Conservation (phyloP, 2,329 filamentous ascomycete genomes). For the Cladophialophora exuberans region DNA sequence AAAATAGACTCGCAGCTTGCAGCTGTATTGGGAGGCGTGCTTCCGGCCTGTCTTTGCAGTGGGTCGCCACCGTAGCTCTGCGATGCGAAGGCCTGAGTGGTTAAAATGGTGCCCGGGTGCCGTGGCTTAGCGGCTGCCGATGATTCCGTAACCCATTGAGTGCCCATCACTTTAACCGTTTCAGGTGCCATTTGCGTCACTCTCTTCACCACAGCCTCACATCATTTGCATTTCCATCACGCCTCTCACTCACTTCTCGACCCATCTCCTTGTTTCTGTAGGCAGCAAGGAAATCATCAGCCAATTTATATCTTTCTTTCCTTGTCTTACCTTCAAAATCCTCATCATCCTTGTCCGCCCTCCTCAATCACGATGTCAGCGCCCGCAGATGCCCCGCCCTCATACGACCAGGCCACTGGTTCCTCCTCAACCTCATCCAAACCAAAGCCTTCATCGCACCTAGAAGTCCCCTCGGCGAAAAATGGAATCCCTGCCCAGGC, state of each 20-base stretch:
- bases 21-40: neutral
- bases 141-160: constrained; percentile 3
- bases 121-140: constrained; percentile 10
- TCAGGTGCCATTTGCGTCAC: constrained; percentile 18
- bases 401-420: constrained; percentile 40
- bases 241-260: constrained; percentile 19
- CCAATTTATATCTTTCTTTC: constrained; percentile 14
- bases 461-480: constrained; percentile 37
- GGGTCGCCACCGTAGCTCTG: neutral
- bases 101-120: too few species aligned
- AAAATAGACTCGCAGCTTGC: constrained; percentile 1
- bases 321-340: constrained; percentile 31
- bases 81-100: neutral
- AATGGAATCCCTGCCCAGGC: constrained; percentile 58
- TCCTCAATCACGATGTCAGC: constrained; percentile 19
- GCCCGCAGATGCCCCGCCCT: constrained; percentile 39
- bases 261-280: constrained; percentile 21
- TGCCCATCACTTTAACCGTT: too few species aligned
- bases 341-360: constrained; percentile 27
- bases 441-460: constrained; percentile 27
- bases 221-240: constrained; percentile 19
- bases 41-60: too few species aligned
- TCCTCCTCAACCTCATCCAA: constrained; percentile 27
- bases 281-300: constrained; percentile 2
- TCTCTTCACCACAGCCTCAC: constrained; percentile 23